These are phyloP conservation scores for Trichophyton schoenleinii DNA, from an alignment of 2,329 filamentous ascomycete species.

Conservation along the genomic window DNA sequence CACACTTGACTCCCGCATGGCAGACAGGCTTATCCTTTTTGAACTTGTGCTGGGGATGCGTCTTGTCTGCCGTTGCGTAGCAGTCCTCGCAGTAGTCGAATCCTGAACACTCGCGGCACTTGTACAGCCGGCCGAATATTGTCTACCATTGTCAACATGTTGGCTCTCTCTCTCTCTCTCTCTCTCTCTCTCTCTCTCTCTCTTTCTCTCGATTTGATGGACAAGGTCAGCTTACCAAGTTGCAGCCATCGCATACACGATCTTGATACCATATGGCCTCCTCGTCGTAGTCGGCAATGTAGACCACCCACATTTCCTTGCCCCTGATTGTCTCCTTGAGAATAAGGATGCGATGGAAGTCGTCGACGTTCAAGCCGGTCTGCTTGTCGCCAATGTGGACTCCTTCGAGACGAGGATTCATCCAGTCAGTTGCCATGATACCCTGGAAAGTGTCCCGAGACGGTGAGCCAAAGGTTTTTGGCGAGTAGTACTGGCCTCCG, in stretches of 20 bases:
- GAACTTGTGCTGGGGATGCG: constrained; percentile 1
- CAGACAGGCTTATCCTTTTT: not conserved
- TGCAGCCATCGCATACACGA: constrained; percentile 4
- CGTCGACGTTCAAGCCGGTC: not conserved
- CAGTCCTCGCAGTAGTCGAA: constrained; percentile 7
- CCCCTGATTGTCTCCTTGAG: not conserved
- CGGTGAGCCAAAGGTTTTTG: not conserved
- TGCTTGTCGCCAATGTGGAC: constrained; percentile 1
- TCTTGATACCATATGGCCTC: constrained; percentile 5
- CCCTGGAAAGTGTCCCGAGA: constrained; percentile 4
- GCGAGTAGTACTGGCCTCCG: constrained; percentile 5
- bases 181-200: not conserved
- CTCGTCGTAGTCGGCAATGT: constrained; percentile 3
- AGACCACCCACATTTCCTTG: constrained; percentile 6
- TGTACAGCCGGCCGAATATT: constrained; percentile 3
- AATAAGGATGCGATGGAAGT: constrained; percentile 1
- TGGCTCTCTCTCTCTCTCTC: not conserved
- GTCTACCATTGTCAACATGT: not conserved
- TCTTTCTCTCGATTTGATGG: not conserved
- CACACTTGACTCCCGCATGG: constrained; percentile 2
- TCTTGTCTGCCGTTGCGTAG: not conserved
- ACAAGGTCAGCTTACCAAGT: not conserved
- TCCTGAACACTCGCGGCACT: constrained; percentile 2
- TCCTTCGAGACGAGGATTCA: not conserved
- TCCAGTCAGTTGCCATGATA: constrained; percentile 6